Conservation (phyloP, 139 green algal species). For the Chlamydomonas schloesseri region DNA sequence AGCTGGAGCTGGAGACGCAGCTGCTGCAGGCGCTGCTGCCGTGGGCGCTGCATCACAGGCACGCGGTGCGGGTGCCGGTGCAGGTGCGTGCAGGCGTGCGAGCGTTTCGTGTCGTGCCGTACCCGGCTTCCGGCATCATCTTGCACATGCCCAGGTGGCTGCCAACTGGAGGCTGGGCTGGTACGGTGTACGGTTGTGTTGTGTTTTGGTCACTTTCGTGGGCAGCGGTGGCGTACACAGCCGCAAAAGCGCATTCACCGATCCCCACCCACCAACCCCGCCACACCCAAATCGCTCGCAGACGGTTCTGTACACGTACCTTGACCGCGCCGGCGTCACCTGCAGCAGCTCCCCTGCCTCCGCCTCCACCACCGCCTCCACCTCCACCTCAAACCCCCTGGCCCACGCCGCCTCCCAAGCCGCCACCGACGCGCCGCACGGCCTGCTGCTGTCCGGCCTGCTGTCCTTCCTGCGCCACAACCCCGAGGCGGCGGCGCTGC, state of each 20-base stretch:
- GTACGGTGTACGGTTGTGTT: too few relatives aligned
- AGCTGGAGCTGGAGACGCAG: background rate
- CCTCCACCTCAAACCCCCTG: background rate
- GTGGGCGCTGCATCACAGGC: constrained; percentile 80
- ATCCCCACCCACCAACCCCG: too few relatives aligned
- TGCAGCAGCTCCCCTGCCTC: background rate
- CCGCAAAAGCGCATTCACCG: too few relatives aligned
- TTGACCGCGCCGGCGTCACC: constrained; percentile 44
- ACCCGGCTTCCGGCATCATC: too few relatives aligned
- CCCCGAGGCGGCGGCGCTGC: constrained; percentile 48
- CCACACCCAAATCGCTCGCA: too few relatives aligned
- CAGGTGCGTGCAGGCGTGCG: constrained; percentile 55
- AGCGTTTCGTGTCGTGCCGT: too few relatives aligned
- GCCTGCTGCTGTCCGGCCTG: constrained; percentile 49
- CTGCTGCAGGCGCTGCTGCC: constrained; percentile 68
- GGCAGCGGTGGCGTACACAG: too few relatives aligned
- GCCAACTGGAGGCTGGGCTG: too few relatives aligned
- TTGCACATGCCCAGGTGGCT: too few relatives aligned
- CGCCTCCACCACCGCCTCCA: background rate
- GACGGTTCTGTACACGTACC: constrained; percentile 31
- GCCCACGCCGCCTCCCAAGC: background rate
- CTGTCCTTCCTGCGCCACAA: constrained; percentile 56
- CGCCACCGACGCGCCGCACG: too few relatives aligned
- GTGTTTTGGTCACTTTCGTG: too few relatives aligned
- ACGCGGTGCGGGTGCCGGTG: constrained; percentile 62